Conservation (phyloP, 2,329 filamentous ascomycete genomes). For the Monilinia aucupariae region DNA sequence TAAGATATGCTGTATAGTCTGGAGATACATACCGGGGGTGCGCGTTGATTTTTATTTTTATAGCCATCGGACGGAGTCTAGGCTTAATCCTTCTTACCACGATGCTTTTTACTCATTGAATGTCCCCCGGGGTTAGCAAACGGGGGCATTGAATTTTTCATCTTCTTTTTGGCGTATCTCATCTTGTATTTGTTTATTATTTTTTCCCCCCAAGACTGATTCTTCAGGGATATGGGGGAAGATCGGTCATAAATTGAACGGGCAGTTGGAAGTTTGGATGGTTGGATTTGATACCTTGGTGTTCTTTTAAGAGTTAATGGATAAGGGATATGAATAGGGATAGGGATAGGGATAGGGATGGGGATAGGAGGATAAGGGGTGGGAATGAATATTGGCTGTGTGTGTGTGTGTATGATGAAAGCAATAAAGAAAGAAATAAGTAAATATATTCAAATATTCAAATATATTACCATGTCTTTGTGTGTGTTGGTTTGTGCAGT, state of each 20-base stretch:
- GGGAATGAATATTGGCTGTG: constrained; percentile 5
- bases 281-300: constrained; percentile 32
- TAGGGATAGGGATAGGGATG: neutral
- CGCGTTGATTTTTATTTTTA: constrained; percentile 15
- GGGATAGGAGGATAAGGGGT: neutral
- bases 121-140: neutral
- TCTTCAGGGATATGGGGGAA: constrained; percentile 6
- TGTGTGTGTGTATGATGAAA: neutral
- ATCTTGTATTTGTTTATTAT: constrained; percentile 12
- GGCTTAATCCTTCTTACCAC: constrained; percentile 9
- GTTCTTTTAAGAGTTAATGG: constrained; percentile 23
- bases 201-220: neutral
- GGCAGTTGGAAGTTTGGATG: constrained; percentile 17
- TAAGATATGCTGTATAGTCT: constrained; percentile 21
- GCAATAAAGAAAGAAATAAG: too few species aligned
- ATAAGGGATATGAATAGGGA: neutral
- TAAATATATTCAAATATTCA: neutral
- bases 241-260: constrained; percentile 28
- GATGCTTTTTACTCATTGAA: constrained; percentile 17
- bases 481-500: too few species aligned
- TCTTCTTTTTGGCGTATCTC: constrained; percentile 15
- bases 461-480: neutral
- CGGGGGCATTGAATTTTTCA: neutral
- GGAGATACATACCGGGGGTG: constrained; percentile 20
- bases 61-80: constrained; percentile 18